These are phyloP conservation scores for Pugionium cornutum DNA, from an alignment of 345 rosid genomes.

Conservation along the genomic window DNA sequence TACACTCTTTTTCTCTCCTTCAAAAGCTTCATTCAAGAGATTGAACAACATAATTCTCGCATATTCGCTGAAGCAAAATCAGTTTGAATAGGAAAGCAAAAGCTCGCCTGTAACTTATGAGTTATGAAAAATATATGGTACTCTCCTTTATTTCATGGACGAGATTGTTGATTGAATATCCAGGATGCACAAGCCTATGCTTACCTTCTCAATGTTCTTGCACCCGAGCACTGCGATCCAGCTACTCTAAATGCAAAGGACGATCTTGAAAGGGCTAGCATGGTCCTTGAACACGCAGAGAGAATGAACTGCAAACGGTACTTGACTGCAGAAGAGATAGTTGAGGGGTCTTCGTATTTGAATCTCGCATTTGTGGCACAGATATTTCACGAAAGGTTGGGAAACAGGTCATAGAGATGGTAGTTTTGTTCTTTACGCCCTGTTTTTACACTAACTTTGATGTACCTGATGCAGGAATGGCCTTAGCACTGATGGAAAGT, in stretches of 20 bases:
- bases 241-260: slow-evolving; percentile 67
- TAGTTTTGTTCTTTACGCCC: background rate
- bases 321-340: slow-evolving; percentile 82
- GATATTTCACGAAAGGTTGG: slow-evolving; percentile 85
- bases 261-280: slow-evolving; percentile 69
- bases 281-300: slow-evolving; percentile 91
- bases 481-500: slow-evolving; percentile 62
- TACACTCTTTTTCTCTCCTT: background rate
- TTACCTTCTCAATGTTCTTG: slow-evolving; percentile 90
- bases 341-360: slow-evolving; percentile 79
- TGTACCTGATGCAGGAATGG: slow-evolving; percentile 74
- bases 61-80: slow-evolving; percentile 9
- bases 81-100: background rate
- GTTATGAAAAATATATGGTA: background rate
- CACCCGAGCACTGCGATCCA: slow-evolving; percentile 84
- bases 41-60: background rate
- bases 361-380: slow-evolving; percentile 94
- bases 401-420: background rate
- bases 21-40: slow-evolving; percentile 7
- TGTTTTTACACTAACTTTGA: slow-evolving; percentile 13
- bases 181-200: slow-evolving; percentile 94
- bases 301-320: slow-evolving; percentile 87
- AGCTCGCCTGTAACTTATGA: background rate
- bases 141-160: slow-evolving; percentile 6
- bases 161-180: slow-evolving; percentile 23